Evolutionary conservation across 2,329 filamentous ascomycete species (phyloP).

Genomic region (Fusarium humuli): DNA sequence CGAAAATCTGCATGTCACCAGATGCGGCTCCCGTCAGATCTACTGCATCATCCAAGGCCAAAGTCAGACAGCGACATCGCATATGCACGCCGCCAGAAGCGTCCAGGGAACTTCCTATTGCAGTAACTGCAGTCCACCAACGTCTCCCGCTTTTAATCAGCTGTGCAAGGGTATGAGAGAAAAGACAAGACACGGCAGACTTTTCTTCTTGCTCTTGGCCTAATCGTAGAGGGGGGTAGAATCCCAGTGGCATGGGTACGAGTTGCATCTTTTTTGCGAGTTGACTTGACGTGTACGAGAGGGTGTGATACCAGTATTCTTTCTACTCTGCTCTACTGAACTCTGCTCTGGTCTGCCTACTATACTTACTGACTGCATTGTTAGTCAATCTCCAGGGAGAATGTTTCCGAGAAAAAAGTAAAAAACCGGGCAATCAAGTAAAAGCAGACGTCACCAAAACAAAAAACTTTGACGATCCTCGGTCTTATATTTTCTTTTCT

Average conservation of each 20-base stretch:
- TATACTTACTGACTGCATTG: neutral
- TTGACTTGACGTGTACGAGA: conserved; percentile 2
- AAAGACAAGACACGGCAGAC: neutral
- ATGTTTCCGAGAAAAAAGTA: neutral
- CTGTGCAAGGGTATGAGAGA: conserved; percentile 7
- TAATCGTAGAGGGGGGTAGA: neutral
- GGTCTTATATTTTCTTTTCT: neutral
- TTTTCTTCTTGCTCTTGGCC: neutral
- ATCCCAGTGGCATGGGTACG: conserved; percentile 4
- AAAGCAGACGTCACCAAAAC: neutral
- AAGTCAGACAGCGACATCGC: conserved; percentile 2
- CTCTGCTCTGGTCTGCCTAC: neutral
- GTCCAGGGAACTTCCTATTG: neutral
- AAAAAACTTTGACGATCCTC: neutral
- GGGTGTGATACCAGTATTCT: conserved; percentile 20
- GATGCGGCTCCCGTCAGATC: conserved; percentile 35
- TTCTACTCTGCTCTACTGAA: too few species aligned
- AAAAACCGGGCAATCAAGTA: neutral
- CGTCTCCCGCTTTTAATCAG: conserved; percentile 9
- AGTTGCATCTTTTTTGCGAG: neutral
- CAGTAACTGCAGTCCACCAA: neutral
- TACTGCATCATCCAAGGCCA: conserved; percentile 2
- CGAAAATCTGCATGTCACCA: conserved; percentile 17
- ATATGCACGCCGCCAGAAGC: conserved; percentile 35
- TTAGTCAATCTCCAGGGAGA: neutral